These are phyloP conservation scores for Penicillium fuscoglaucum DNA, from an alignment of 2,329 filamentous ascomycete species.

Conservation along the genomic window DNA sequence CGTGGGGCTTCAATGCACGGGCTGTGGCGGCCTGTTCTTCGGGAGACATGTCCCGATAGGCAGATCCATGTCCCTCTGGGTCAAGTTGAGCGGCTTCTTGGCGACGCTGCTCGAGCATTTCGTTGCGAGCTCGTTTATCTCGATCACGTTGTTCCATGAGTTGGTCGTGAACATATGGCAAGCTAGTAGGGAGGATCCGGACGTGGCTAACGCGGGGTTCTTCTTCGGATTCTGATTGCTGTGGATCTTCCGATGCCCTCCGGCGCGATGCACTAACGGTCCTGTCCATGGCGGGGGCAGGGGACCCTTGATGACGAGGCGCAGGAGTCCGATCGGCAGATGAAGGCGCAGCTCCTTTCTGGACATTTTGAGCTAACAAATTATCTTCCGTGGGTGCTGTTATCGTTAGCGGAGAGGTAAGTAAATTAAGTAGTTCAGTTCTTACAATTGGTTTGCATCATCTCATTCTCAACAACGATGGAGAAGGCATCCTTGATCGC, in stretches of 20 bases:
- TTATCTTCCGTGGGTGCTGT: slow-evolving; percentile 42
- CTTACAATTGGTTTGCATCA: slow-evolving; percentile 94
- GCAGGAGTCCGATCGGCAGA: slow-evolving; percentile 29
- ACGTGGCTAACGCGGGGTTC: slow-evolving; percentile 75
- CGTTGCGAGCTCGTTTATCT: slow-evolving; percentile 30
- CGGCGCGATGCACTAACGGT: slow-evolving; percentile 30
- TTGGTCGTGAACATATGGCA: slow-evolving; percentile 86
- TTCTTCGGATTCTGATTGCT: slow-evolving; percentile 32
- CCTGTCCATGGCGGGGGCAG: slow-evolving; percentile 23
- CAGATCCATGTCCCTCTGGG: slow-evolving; percentile 23
- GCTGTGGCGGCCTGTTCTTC: slow-evolving; percentile 81
- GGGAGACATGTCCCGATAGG: slow-evolving; percentile 41
- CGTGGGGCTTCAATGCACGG: slow-evolving; percentile 81
- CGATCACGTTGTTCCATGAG: slow-evolving; percentile 67
- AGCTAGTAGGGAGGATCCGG: slow-evolving; percentile 83
- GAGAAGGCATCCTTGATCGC: slow-evolving; percentile 99
- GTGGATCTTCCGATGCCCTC: slow-evolving; percentile 26
- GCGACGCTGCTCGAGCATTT: slow-evolving; percentile 51
- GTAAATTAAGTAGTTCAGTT: slow-evolving; percentile 26
- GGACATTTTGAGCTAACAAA: slow-evolving; percentile 29
- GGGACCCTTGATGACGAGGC: slow-evolving; percentile 24
- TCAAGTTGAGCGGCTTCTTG: slow-evolving; percentile 24
- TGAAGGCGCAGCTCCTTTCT: slow-evolving; percentile 28
- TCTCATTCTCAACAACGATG: slow-evolving; percentile 94
- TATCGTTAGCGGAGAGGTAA: slow-evolving; percentile 8